These are phyloP conservation scores for Pleodorina starrii DNA, from an alignment of 139 green algal genomes.

Conservation along the genomic window DNA sequence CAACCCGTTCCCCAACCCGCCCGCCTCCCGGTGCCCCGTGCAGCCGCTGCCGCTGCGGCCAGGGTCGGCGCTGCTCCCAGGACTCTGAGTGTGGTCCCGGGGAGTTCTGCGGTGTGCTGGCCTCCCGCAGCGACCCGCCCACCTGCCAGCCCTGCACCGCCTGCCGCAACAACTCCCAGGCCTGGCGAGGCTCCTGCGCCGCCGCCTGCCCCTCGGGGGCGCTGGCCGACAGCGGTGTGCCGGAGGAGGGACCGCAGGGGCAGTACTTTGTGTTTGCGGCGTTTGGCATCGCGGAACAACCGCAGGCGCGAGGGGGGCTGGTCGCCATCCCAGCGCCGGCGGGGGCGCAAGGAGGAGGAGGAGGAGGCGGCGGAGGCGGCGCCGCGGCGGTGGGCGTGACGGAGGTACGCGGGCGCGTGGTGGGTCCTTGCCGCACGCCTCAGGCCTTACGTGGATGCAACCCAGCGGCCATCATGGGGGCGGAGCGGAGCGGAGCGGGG, in stretches of 20 bases:
- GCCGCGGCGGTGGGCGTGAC: not conserved
- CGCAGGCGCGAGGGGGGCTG: not conserved
- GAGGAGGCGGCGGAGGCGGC: not conserved
- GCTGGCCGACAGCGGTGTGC: constrained; percentile 8
- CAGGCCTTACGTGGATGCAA: not conserved
- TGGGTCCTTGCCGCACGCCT: not conserved
- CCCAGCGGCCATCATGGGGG: too few relatives aligned
- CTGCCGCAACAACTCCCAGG: constrained; percentile 17
- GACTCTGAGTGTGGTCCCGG: constrained; percentile 10
- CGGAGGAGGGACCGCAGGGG: not conserved
- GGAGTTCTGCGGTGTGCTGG: constrained; percentile 28
- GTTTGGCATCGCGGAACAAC: not conserved
- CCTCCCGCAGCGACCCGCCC: not conserved
- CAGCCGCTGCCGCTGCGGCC: constrained; percentile 15
- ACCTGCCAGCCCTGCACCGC: constrained; percentile 22
- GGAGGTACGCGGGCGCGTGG: not conserved
- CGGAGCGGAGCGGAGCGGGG: too few relatives aligned
- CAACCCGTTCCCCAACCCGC: not conserved
- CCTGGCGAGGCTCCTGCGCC: constrained; percentile 18
- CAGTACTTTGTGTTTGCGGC: constrained; percentile 10
- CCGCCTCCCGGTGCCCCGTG: not conserved
- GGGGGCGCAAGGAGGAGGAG: not conserved
- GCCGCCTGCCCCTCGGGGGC: constrained; percentile 10
- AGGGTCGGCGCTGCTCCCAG: not conserved
- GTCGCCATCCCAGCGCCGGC: too few relatives aligned